Base-by-base conservation (phyloP, 2,329 filamentous ascomycete species). In the Ophiostoma fasciatum region DNA sequence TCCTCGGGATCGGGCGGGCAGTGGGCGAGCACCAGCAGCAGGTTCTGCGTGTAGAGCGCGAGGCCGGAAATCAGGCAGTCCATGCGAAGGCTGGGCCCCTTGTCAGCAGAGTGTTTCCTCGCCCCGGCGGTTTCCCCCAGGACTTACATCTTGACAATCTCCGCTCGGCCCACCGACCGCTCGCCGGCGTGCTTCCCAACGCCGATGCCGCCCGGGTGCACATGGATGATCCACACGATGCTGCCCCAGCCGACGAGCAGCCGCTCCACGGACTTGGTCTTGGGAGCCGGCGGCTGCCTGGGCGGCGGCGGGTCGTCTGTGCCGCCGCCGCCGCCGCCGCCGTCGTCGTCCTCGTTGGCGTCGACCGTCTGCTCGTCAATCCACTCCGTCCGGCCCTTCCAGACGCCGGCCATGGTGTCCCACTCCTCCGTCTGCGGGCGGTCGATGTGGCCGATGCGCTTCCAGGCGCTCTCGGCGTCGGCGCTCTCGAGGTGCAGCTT, bases 31-130 rank as follows among this genome's bases (percentile, higher is more conserved):
- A 96, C 80, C 49, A 94, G 72, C 57, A 98, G 69, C 47, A 94
- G 68, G 52, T 74, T 90, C 53, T 84, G 83, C 53, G 85, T 94
- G 74, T 94, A 96, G 59, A 98, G 69, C 45, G 88, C 92, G 58
- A 98, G 80, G 50, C 90, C 90, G 54, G 90, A 94, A 64, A 98
- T 84, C 56, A 94, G 85, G 65, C 90, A 96, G 62, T 98, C 90
- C 59, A 90, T 93, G 51, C 85, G 82, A 59, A 96, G 72, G 59
- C 80, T 87, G 45, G 4, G 4, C 8, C 6, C 15, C 37, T 18
- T 42, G 38, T 15, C 17, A 11, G 4, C 13, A n/a, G 3, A n/a
- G n/a, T n/a, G n/a, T n/a, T n/a, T n/a, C n/a, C n/a, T n/a, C n/a
- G n/a, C n/a, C n/a, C n/a, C n/a, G n/a, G n/a, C n/a, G n/a, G n/a